Conservation (phyloP, 345 rosid genomes). For the Arabidopsis thaliana region DNA sequence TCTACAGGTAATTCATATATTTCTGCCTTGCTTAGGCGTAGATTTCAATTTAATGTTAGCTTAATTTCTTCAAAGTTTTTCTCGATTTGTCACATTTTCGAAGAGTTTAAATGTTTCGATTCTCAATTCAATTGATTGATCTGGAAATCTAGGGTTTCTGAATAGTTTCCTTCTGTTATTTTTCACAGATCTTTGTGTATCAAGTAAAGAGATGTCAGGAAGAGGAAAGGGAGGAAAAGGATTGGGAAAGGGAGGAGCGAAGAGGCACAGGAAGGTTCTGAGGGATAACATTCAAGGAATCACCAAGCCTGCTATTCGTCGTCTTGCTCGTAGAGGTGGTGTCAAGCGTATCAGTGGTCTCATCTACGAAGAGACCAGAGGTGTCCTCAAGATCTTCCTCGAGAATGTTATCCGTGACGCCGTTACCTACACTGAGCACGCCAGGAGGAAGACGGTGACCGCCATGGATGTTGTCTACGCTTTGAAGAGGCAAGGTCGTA, state of each 20-base stretch:
- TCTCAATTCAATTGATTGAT: not conserved
- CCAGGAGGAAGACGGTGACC: conserved; percentile 65
- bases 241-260: conserved; percentile 73
- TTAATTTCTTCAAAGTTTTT: not conserved
- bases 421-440: conserved; percentile 62
- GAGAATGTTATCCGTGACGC: conserved; percentile 67
- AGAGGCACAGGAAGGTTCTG: conserved; percentile 64
- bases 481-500: conserved; percentile 67
- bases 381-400: conserved; percentile 61
- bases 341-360: conserved; percentile 66
- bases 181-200: not conserved
- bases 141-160: not conserved
- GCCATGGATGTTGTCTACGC: conserved; percentile 75
- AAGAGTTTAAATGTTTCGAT: not conserved
- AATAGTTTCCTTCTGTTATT: not conserved
- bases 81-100: not conserved
- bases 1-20: no score
- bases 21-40: no score
- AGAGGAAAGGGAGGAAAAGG: conserved; percentile 76
- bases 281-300: conserved; percentile 68
- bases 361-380: conserved; percentile 66
- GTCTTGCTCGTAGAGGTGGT: conserved; percentile 63
- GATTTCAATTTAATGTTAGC: not conserved
- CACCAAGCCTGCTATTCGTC: conserved; percentile 60
- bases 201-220: conserved; percentile 52